Evolutionary conservation across 805 yeast species (phyloP).

Genomic region (Barnettozyma pratensis): DNA sequence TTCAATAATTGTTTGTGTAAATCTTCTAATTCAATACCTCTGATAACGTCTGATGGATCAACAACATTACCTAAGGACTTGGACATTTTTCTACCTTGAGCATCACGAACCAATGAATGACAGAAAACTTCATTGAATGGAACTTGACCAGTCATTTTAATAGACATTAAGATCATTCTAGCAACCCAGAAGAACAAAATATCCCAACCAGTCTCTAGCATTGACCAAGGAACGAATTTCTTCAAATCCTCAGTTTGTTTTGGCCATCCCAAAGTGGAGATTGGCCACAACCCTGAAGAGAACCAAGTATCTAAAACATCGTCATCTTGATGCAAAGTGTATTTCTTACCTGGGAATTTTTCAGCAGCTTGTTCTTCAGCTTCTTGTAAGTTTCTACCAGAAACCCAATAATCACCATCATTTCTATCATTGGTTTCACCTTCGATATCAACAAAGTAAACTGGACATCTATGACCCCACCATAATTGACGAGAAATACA

Average conservation of each 20-base stretch:
- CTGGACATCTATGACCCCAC: slow-evolving; percentile 99
- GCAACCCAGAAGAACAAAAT: slow-evolving; percentile 98
- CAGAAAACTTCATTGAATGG: slow-evolving; percentile 98
- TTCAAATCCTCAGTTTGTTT: slow-evolving; percentile 66
- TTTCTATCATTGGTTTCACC: slow-evolving; percentile 53
- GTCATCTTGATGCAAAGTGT: slow-evolving; percentile 88
- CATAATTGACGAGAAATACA: slow-evolving; percentile 92
- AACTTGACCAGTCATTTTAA: slow-evolving; percentile 82
- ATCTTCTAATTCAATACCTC: slow-evolving; percentile 75
- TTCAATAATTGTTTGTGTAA: slow-evolving; percentile 69
- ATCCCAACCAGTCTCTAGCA: slow-evolving; percentile 99
- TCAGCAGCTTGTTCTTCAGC: slow-evolving; percentile 76
- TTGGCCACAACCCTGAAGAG: slow-evolving; percentile 97
- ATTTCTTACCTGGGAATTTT: slow-evolving; percentile 65
- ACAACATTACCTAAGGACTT: slow-evolving; percentile 95
- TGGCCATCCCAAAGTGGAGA: slow-evolving; percentile 97
- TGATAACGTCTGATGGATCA: slow-evolving; percentile 92
- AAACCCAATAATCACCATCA: slow-evolving; percentile 80
- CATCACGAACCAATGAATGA: slow-evolving; percentile 97
- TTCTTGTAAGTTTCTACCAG: slow-evolving; percentile 79
- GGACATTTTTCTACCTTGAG: slow-evolving; percentile 99
- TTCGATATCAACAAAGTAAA: slow-evolving; percentile 78
- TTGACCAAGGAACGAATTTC: slow-evolving; percentile 80
- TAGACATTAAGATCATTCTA: slow-evolving; percentile 89
- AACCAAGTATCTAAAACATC: slow-evolving; percentile 99